Percentiles rank a stretch among this genome's conserved stretches.
Evolutionary conservation across 495 filamentous ascomycete genomes (phyloP).

Genomic region (Daldinia vernicosa): DNA sequence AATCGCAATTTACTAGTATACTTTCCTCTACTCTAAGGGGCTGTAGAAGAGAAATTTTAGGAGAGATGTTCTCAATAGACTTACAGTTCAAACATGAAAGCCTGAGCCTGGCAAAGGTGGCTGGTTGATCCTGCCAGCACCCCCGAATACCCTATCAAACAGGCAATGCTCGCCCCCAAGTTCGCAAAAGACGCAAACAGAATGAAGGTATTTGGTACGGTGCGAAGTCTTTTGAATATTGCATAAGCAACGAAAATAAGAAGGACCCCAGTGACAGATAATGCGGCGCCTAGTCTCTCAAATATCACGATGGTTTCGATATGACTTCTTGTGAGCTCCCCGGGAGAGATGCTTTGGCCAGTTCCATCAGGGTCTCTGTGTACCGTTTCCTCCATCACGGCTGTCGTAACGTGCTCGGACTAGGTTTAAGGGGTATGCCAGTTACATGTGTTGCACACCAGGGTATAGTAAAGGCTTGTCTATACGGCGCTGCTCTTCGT

Average conservation of each 20-base stretch:
- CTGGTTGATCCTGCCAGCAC: slow-evolving; percentile 61
- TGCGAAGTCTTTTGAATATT: slow-evolving; percentile 66
- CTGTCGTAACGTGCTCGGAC: not conserved
- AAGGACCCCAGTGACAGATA: slow-evolving; percentile 74
- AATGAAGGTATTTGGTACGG: slow-evolving; percentile 83
- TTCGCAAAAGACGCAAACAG: slow-evolving; percentile 88
- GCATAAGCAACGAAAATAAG: slow-evolving; percentile 78
- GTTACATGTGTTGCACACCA: not conserved
- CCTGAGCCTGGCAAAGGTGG: slow-evolving; percentile 76
- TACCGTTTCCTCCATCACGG: slow-evolving; percentile 20
- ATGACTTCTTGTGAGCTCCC: slow-evolving; percentile 37
- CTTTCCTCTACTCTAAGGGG: slow-evolving; percentile 9
- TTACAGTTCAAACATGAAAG: slow-evolving; percentile 72
- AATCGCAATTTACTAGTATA: not conserved
- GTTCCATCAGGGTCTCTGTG: slow-evolving; percentile 20
- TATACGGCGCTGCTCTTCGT: not conserved
- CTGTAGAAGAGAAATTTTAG: not conserved
- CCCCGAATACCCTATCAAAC: slow-evolving; percentile 69
- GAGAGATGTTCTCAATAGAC: slow-evolving; percentile 38
- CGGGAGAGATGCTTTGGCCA: slow-evolving; percentile 3
- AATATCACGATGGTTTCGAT: slow-evolving; percentile 51
- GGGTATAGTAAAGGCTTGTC: not conserved
- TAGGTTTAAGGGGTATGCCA: not conserved
- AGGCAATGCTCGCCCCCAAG: slow-evolving; percentile 77
- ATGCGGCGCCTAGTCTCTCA: slow-evolving; percentile 58